Conservation (phyloP, 2,329 filamentous ascomycete genomes). For the Dendryphion nanum region DNA sequence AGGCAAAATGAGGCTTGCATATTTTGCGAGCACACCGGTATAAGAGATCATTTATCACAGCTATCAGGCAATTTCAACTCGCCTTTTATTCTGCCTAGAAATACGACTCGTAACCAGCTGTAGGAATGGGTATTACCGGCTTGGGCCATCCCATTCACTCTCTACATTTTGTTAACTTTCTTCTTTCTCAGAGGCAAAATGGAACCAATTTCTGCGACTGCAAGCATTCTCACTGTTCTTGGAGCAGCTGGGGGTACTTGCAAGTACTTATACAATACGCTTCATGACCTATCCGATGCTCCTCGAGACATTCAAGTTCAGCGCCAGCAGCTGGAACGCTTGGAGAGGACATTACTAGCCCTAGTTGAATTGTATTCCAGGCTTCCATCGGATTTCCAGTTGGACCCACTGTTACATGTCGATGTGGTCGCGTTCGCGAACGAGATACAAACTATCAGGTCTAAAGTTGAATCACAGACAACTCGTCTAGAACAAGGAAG, state of each 20-base stretch:
- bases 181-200: too few relatives aligned
- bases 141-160: too few relatives aligned
- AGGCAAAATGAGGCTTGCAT: too few relatives aligned
- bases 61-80: too few relatives aligned
- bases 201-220: conserved; percentile 8
- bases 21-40: too few relatives aligned
- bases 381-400: conserved; percentile 2
- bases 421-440: conserved; percentile 1
- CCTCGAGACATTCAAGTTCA: conserved; percentile 6
- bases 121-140: too few relatives aligned
- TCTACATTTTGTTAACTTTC: too few relatives aligned
- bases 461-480: background rate
- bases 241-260: conserved; percentile 4
- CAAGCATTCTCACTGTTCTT: conserved; percentile 12
- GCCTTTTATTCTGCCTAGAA: too few relatives aligned
- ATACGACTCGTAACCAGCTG: too few relatives aligned
- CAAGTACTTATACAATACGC: conserved; percentile 8
- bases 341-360: conserved; percentile 4
- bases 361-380: conserved; percentile 3
- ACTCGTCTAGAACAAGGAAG: background rate
- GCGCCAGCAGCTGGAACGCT: conserved; percentile 4
- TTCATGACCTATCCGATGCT: conserved; percentile 7
- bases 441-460: background rate
- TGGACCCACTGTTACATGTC: background rate
- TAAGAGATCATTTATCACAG: too few relatives aligned